Base-by-base conservation (phyloP, 83 land plant genomes). In the Picea mariana region DNA sequence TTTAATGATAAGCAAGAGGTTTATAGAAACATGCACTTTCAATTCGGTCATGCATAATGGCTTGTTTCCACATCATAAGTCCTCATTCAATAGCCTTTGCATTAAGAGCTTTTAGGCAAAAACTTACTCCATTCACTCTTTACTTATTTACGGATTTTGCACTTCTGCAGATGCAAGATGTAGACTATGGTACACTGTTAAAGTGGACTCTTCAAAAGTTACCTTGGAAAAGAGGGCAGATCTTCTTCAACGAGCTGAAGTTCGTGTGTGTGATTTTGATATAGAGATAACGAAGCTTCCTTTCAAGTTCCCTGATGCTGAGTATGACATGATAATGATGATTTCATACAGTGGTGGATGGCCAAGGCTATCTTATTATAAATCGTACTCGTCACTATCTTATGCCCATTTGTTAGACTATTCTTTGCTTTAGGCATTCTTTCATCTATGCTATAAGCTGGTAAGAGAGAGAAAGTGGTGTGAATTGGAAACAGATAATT, bases 211-310 rank as follows among this genome's bases (percentile, higher is more conserved):
- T 65, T 64, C 87, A 38, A 96, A 91, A 80, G 85, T 31, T 62
- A 82, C 81, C 15, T 65, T 97, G 11, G 96, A 92, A 84, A 92
- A 81, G 81, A 88, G 99, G 80, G 83, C 82, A 47, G 99, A 97
- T 87, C 92, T 97, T 58, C 88, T 97, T 81, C 98, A 97, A 75
- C 98, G 98, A 79, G 99, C 99, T 76, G 99, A 97, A 86, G 97
- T 93, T 65, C 93, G 91, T 80, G 92, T 97, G 52, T 97, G 99
- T 91, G 98, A 31, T 31, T 97, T 97, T 92, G 99, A 97, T 89
- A 97, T 97, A 87, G 99, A 97, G 86, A 93, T 98, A 58, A 97
- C 99, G 52, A 97, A 97, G 87, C 98, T 97, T 83, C 99, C 99
- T 71, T 80, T 97, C 62, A 97, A 97, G 85, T 97, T 95, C 83